These are phyloP conservation scores for Myxozyma neotropica DNA, from an alignment of 805 yeast genomes.

Conservation along the genomic window DNA sequence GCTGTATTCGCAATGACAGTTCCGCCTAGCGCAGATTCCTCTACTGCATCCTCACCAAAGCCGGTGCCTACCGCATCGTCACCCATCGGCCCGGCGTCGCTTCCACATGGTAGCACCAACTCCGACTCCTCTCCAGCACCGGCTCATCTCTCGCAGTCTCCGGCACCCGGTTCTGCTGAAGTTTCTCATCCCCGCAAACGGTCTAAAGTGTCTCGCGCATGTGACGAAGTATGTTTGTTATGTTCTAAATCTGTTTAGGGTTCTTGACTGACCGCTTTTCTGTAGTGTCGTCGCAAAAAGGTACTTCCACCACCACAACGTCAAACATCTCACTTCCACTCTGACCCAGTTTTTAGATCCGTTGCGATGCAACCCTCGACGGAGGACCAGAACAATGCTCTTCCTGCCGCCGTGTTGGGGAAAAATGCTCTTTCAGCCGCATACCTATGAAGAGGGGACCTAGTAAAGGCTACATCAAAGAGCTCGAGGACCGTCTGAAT, in stretches of 20 bases:
- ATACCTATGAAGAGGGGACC: slow-evolving; percentile 67
- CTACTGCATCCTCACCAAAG: background rate
- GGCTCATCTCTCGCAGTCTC: background rate
- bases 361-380: slow-evolving; percentile 45
- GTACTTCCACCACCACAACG: slow-evolving; percentile 35
- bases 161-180: background rate
- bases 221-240: slow-evolving; percentile 48
- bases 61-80: background rate
- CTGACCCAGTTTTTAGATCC: slow-evolving; percentile 39
- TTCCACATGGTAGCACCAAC: background rate
- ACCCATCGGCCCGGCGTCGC: background rate
- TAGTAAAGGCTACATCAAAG: slow-evolving; percentile 50
- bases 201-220: slow-evolving; percentile 59
- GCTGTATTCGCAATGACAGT: background rate
- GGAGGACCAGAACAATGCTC: slow-evolving; percentile 46
- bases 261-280: background rate
- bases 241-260: background rate
- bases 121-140: background rate
- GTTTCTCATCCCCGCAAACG: slow-evolving; percentile 48
- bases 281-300: slow-evolving; percentile 48
- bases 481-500: slow-evolving; percentile 37
- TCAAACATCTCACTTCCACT: background rate
- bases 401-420: slow-evolving; percentile 56
- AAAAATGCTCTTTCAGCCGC: slow-evolving; percentile 57
- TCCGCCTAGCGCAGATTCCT: background rate